phyloP scores from a whole-genome alignment of 106 monocot genomes.

The Dendrobium huoshanense region DNA sequence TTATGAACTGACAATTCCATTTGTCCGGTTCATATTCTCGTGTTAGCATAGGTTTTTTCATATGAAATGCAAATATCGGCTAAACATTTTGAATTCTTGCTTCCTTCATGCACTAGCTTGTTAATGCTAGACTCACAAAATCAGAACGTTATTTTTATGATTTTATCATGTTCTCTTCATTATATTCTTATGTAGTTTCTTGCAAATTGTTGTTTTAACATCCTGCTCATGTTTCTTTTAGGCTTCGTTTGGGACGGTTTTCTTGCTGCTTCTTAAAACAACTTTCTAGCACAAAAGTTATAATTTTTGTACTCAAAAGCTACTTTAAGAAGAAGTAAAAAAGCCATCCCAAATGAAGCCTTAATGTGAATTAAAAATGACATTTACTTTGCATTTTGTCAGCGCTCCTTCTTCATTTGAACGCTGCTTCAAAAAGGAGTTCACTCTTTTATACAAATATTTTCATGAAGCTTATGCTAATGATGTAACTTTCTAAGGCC shows the following conservation, averaged over 20 bases:
- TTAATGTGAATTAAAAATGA: not conserved
- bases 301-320: too few relatives aligned
- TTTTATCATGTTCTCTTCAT: not conserved
- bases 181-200: not conserved
- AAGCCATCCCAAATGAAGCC: too few relatives aligned
- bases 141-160: not conserved
- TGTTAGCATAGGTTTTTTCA: not conserved
- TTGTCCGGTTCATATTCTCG: not conserved
- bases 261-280: too few relatives aligned
- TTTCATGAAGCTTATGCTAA: conserved; percentile 65
- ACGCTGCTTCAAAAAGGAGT: conserved; percentile 49
- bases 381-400: conserved; percentile 4
- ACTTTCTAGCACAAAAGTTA: too few relatives aligned
- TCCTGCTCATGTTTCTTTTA: not conserved
- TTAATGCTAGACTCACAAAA: not conserved
- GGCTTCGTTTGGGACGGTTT: too few relatives aligned
- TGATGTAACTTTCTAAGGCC: conserved; percentile 26
- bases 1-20: not conserved
- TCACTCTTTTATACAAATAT: conserved; percentile 59
- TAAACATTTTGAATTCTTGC: not conserved
- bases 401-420: conserved; percentile 95
- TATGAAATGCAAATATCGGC: not conserved
- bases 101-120: not conserved
- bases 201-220: not conserved
- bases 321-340: too few relatives aligned